Base-by-base conservation (phyloP, 2,329 filamentous ascomycete species). In the Fusarium albidum region DNA sequence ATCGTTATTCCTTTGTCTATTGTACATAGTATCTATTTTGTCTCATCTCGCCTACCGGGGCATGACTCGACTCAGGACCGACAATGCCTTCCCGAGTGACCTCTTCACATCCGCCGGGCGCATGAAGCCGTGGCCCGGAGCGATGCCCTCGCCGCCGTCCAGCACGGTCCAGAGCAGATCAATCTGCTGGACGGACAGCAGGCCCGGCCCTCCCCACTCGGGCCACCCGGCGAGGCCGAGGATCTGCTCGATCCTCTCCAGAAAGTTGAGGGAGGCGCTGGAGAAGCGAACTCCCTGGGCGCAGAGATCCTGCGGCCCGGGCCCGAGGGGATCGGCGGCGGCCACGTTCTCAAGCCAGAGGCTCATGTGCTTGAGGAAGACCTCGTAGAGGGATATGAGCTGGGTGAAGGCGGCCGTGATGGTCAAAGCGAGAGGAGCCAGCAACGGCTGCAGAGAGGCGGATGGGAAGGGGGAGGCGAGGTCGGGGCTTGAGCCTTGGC, bases 351-450 rank as follows among this genome's bases (percentile, higher is more conserved):
- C 39, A 27, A 42, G 9, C 9, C 39, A 17, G 11, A 17, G 13
- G 26, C 14, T 42, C 26, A 42, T 29, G 39, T 18, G 14, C 14
- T 42, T 18, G 25, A 42, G 39, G 28, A 31, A 12, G 9, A 32
- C 9, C 39, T 42, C 26, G 26, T 31, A 42, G 26, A 42, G 39
- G 13, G 39, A 42, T 17, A 42, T 17, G 13, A 42, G 39, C 39
- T 42, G 39, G 27, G 28, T 33, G 17, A 42, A 42, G 13, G 25
- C 15, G 14, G 13, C 15, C 27, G 39, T 42, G 39, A 42, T 42
- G 15, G 39, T 42, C 13, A 42, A 17, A 5, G 39, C 27, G 13
- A 42, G 39, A 17, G 39, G 27, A 17, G 39, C 39, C 18, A 25
- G 17, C 15, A 38, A 14, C 17, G 35, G 35, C 35, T 25, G 15